Evolutionary conservation across 768 basidiomycete species (phyloP), one percentile per base, ranked within the genome.

Genomic region (Suillus placidus): DNA sequence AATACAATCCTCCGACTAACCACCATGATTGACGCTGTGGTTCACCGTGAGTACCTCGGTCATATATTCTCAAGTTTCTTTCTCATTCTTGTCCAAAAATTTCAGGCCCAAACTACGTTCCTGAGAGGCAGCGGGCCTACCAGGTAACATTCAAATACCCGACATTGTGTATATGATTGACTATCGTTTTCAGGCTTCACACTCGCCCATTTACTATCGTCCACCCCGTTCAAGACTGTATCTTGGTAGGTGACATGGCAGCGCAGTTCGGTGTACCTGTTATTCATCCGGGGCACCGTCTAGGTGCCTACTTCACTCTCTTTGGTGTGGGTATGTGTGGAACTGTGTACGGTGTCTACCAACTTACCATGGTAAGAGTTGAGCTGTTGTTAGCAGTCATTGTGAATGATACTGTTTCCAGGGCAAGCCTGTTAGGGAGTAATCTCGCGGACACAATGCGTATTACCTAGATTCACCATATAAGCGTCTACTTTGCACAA

Each of bases 161-260:
- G 13, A 18, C 43, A 30, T n/a, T 13, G 20, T 20, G n/a, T 61
- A 64, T 55, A 35, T 52, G 60, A 66, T 66, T 58, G 68, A 68
- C 63, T 63, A 23, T 40, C 7, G 12, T 18, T 52, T 63, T 61
- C 63, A 83, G 76, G 65, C 74, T 32, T 79, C 86, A 60, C 77
- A 82, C 69, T 78, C 77, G 63, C 84, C 86, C 60, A 75, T 92
- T 67, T 87, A 87, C 79, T 78, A 85, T 73, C 87, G 89, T 66
- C 81, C 75, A 62, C 87, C 89, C 52, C 83, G 89, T 65, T 86
- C 87, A 56, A 81, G 74, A 47, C 81, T 92, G 67, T 91, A 90
- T 78, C 72, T 92, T 61, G 82, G 92, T 93, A 67, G 68, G 82
- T 74, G 10, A 37, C 47, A 14, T 14, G 18, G 42, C 56, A 42